Evolutionary conservation across 768 basidiomycete species (phyloP).

Genomic region (Polyporus arcularius): DNA sequence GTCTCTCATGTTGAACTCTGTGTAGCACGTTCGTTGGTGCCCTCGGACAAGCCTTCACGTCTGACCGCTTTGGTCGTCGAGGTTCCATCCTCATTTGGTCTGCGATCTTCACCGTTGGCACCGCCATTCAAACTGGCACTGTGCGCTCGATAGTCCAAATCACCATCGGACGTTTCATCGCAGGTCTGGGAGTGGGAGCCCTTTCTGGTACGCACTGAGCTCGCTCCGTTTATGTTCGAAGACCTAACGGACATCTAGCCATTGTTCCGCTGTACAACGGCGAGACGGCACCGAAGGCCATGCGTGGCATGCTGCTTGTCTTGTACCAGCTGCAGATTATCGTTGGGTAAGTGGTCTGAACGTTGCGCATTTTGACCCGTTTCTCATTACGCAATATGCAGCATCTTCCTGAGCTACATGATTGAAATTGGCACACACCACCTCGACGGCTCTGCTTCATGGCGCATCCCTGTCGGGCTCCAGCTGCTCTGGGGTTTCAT

Average conservation of each 20-base stretch:
- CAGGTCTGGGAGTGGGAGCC: conserved; percentile 78
- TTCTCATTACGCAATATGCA: conserved; percentile 21
- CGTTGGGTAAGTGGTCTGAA: conserved; percentile 45
- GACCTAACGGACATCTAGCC: conserved; percentile 9
- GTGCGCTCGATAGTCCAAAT: conserved; percentile 61
- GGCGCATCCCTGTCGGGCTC: conserved; percentile 74
- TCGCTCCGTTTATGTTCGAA: not conserved
- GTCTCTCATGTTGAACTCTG: conserved; percentile 49
- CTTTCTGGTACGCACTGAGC: conserved; percentile 51
- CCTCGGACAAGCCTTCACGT: conserved; percentile 70
- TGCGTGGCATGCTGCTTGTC: conserved; percentile 71
- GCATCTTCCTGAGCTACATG: conserved; percentile 73
- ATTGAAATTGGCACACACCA: conserved; percentile 67
- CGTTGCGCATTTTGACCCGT: not conserved
- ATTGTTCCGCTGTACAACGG: conserved; percentile 62
- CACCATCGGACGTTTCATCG: conserved; percentile 71
- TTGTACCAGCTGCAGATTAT: conserved; percentile 81
- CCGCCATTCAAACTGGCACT: conserved; percentile 70
- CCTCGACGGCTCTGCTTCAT: conserved; percentile 60
- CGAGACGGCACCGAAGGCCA: conserved; percentile 73
- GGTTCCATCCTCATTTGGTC: conserved; percentile 80
- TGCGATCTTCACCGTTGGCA: conserved; percentile 68
- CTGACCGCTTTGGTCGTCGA: conserved; percentile 69
- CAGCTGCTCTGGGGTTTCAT: conserved; percentile 72
- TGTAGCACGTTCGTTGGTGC: conserved; percentile 45